These are phyloP conservation scores for Spencermartinsiella ligniputridi DNA, from an alignment of 1,139 yeast species.

Conservation along the genomic window DNA sequence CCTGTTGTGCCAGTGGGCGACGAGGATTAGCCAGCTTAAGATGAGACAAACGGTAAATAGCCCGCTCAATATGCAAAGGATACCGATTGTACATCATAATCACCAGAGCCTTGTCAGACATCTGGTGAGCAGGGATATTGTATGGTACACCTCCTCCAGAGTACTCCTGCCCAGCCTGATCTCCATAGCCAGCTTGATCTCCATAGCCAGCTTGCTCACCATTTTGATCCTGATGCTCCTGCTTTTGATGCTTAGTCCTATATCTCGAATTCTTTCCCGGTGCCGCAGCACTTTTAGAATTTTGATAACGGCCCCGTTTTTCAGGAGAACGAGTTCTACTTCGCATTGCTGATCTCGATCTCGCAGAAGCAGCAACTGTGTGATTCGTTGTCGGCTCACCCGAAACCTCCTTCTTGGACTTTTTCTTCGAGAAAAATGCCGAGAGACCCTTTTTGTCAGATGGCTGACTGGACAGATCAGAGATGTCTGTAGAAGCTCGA, in stretches of 20 bases:
- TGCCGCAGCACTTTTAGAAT: neutral
- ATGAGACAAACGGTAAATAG: conserved; percentile 88
- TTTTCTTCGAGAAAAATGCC: conserved; percentile 22
- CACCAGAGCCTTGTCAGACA: conserved; percentile 33
- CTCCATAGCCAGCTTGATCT: conserved; percentile 11
- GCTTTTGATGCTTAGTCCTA: neutral
- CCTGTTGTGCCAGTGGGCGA: conserved; percentile 87
- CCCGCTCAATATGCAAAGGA: conserved; percentile 93
- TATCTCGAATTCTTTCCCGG: conserved; percentile 1
- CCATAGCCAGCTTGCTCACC: conserved; percentile 2
- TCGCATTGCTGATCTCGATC: neutral
- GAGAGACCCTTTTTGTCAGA: conserved; percentile 17
- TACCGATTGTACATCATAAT: conserved; percentile 50
- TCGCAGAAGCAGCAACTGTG: neutral
- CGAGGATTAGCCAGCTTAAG: conserved; percentile 90
- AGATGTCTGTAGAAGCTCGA: conserved; percentile 13
- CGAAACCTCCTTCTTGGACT: conserved; percentile 16
- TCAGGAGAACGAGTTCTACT: conserved; percentile 3
- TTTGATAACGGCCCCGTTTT: neutral
- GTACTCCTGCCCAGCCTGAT: neutral
- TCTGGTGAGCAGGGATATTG: conserved; percentile 37
- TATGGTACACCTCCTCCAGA: conserved; percentile 33
- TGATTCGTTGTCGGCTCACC: neutral
- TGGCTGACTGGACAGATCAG: neutral
- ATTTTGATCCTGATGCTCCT: neutral